Evolutionary conservation across 2,329 filamentous ascomycete species (phyloP).

Genomic region (Microsporum ferrugineum): DNA sequence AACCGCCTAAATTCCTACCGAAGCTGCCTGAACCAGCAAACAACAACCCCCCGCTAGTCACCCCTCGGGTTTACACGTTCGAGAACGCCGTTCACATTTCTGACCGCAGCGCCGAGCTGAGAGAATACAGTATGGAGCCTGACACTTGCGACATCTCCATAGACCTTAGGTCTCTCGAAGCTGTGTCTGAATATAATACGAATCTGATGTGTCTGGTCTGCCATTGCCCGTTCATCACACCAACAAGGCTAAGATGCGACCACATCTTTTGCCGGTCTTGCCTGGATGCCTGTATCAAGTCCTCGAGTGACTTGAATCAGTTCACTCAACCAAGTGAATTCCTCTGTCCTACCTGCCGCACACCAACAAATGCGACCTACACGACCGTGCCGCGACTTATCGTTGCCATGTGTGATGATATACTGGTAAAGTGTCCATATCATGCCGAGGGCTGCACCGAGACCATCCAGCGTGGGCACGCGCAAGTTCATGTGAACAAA

Average conservation of each 20-base stretch:
- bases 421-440: constrained; percentile 49
- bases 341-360: constrained; percentile 49
- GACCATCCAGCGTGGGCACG: constrained; percentile 43
- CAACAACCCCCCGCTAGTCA: background rate
- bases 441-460: constrained; percentile 43
- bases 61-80: background rate
- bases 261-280: constrained; percentile 54
- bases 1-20: background rate
- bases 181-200: constrained; percentile 44
- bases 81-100: background rate
- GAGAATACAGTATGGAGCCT: background rate
- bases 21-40: background rate
- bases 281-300: constrained; percentile 39
- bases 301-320: constrained; percentile 17
- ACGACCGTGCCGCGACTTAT: constrained; percentile 44
- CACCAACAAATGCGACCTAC: constrained; percentile 29
- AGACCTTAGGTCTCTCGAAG: constrained; percentile 49
- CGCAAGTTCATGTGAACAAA: constrained; percentile 49
- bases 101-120: background rate
- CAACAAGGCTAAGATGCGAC: constrained; percentile 49
- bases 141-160: constrained; percentile 20
- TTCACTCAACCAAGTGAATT: constrained; percentile 20
- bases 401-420: constrained; percentile 50
- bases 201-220: constrained; percentile 56
- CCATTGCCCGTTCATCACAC: constrained; percentile 50